phyloP scores from a whole-genome alignment of 176 grass and related monocot genomes.

The Oryza longistaminata region DNA sequence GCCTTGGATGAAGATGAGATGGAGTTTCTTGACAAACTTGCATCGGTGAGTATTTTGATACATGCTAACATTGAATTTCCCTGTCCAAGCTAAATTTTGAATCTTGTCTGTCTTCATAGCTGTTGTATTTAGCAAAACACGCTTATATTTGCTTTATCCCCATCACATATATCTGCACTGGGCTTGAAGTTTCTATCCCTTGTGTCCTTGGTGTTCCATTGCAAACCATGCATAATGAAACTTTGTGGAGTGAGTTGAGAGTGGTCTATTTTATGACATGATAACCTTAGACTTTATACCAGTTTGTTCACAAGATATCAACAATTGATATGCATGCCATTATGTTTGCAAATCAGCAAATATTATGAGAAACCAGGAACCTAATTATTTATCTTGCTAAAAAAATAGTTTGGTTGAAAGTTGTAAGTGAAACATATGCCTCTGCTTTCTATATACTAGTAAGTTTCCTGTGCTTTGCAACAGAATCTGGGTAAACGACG shows the following conservation, averaged over 20 bases:
- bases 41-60: conserved; percentile 53
- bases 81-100: neutral
- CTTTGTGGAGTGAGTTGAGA: neutral
- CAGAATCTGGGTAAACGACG: too few relatives aligned
- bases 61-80: conserved; percentile 7
- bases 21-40: conserved; percentile 82
- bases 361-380: neutral
- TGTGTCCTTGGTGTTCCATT: neutral
- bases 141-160: neutral
- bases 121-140: neutral
- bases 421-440: neutral
- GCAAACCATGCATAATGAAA: neutral
- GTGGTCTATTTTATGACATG: neutral
- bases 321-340: neutral
- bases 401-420: neutral
- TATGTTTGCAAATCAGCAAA: conserved; percentile 13
- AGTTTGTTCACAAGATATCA: conserved; percentile 20
- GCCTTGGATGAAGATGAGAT: conserved; percentile 93
- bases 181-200: neutral
- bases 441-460: neutral
- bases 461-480: too few relatives aligned
- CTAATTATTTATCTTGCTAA: neutral
- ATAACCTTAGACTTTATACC: neutral
- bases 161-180: neutral
- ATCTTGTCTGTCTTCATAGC: neutral